Conservation (phyloP, 164 flowering plant species). For the Liriodendron chinense region DNA sequence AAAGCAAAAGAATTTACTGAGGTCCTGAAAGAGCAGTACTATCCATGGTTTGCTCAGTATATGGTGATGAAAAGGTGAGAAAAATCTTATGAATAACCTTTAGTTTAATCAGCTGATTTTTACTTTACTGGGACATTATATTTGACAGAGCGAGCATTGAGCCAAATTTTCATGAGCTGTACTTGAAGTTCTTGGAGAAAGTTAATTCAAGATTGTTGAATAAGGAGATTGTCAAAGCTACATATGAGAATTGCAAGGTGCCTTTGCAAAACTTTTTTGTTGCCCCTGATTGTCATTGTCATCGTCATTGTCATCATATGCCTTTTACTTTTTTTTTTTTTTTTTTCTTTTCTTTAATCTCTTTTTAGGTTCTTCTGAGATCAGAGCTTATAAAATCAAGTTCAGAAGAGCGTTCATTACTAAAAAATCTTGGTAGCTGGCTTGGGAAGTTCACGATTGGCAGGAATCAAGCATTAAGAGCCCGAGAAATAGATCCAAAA, state of each 20-base stretch:
- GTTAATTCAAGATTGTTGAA: conserved; percentile 65
- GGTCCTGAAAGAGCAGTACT: conserved; percentile 67
- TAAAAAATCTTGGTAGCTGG: conserved; percentile 98
- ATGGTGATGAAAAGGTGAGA: conserved; percentile 97
- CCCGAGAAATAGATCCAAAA: conserved; percentile 91
- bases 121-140: not conserved
- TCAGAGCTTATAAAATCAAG: conserved; percentile 97
- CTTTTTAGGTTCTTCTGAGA: conserved; percentile 75
- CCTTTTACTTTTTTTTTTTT: not conserved
- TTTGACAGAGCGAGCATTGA: conserved; percentile 90
- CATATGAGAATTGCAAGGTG: conserved; percentile 98
- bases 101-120: not conserved
- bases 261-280: conserved; percentile 4
- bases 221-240: conserved; percentile 78
- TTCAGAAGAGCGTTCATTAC: conserved; percentile 93
- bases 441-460: conserved; percentile 98
- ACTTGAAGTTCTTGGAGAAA: conserved; percentile 90
- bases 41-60: conserved; percentile 96
- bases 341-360: not conserved
- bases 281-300: not conserved
- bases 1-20: conserved; percentile 87
- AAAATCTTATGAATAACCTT: not conserved
- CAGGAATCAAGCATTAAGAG: conserved; percentile 77
- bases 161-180: conserved; percentile 95
- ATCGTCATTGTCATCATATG: not conserved